These are phyloP conservation scores for Eucalyptus urophylla DNA, from an alignment of 345 rosid species.

Conservation along the genomic window DNA sequence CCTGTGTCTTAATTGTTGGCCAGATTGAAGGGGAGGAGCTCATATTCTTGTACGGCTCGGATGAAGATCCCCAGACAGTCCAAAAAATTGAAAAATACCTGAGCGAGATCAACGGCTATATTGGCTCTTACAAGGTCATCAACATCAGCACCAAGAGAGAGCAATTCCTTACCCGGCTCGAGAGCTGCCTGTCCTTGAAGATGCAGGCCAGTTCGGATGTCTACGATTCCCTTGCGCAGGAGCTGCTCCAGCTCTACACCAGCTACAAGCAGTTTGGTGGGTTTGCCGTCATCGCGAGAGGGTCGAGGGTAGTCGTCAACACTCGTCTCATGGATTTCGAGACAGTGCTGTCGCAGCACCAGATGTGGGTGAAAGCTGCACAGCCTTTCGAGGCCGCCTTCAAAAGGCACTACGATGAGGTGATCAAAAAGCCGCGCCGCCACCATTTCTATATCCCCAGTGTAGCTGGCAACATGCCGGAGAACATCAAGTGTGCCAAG, in stretches of 20 bases:
- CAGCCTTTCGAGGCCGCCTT: background rate
- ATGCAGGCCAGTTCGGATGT: background rate
- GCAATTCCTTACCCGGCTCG: background rate
- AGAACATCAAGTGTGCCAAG: background rate
- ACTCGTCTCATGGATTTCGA: background rate
- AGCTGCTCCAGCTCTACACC: background rate
- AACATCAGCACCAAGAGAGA: background rate
- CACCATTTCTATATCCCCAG: background rate
- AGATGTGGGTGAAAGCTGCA: background rate
- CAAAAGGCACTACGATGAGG: background rate
- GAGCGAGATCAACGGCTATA: background rate
- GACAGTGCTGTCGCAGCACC: background rate
- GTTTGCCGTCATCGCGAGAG: background rate
- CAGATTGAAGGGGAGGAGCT: background rate
- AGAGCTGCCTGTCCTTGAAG: background rate
- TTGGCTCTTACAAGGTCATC: background rate
- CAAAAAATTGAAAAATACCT: background rate
- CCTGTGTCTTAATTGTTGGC: background rate
- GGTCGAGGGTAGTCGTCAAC: background rate
- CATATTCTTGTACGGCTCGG: background rate
- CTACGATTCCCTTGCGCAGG: background rate
- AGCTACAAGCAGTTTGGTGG: background rate
- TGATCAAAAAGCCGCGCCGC: background rate
- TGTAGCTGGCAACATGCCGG: background rate
- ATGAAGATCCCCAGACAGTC: background rate